Evolutionary conservation across 2,329 filamentous ascomycete genomes (phyloP), one percentile per base, ranked within the genome.

Genomic region (Elsinoe australis): DNA sequence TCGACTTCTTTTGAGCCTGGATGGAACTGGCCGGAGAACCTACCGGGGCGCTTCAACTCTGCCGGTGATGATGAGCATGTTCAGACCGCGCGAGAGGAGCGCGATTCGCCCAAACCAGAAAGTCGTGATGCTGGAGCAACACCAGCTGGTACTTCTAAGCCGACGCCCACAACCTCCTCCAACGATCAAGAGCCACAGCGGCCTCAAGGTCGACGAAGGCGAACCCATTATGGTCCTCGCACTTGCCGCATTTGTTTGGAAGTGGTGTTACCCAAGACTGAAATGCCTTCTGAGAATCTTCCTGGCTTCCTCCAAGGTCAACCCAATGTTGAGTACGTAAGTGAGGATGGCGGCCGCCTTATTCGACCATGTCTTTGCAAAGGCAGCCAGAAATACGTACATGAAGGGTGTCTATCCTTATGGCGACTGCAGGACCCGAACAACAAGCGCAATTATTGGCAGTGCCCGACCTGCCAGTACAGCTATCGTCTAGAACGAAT

Each of bases 171-270:
- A 15, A 17, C 36, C 18, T 10, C 38, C 14, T n/a, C 38, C 22
- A 31, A 7, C 45, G 48, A 36, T 36, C 24, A 17, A 22, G 33
- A 14, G 26, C 35, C 38, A 28, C 49, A 21, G 35, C 15, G 18
- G 5, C 17, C 9, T 4, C 10, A n/a, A 14, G 15, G 19, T 14
- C n/a, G 5, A 17, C 59, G 59, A 46, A 57, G 60, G 14, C 59
- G 63, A 49, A 70, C 59, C 42, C 76, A 78, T 53, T 90, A 86
- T 64, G 76, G 78, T 29, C 75, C 84, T 19, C 76, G 87, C 55
- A 84, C 80, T 52, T 96, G 90, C 66, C 83, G 90, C 50, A 95
- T 96, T 54, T 96, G 90, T 63, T 73, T 95, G 32, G 90, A 95
- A 55, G 72, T 73, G 52, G 73, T 85, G 18, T 67, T 70, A 51